Conservation (phyloP, 371 early-diverging fungal species). For the Apophysomyces sp. region DNA sequence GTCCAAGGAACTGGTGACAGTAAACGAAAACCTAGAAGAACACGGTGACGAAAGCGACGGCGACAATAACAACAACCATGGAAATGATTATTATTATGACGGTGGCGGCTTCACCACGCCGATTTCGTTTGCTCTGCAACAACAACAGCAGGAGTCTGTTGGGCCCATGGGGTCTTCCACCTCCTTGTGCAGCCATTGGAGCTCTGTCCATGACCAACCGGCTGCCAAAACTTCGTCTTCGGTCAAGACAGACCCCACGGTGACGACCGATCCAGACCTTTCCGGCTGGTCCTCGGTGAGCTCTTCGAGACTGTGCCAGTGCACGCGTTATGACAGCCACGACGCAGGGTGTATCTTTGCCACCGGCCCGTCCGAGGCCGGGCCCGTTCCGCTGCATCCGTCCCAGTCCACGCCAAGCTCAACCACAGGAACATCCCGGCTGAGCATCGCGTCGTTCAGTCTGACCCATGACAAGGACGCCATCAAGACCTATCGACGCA, state of each 20-base stretch:
- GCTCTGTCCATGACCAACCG: conserved; percentile 4
- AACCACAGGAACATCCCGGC: neutral
- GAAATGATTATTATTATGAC: too few relatives aligned
- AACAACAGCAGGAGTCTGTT: conserved; percentile 4
- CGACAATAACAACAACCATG: neutral
- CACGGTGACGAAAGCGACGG: neutral
- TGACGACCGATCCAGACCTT: neutral
- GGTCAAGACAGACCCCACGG: neutral
- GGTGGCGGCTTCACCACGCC: neutral
- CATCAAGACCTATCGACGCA: conserved; percentile 66
- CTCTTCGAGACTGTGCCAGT: neutral
- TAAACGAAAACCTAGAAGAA: conserved; percentile 1
- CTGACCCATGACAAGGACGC: conserved; percentile 20
- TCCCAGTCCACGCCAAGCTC: neutral
- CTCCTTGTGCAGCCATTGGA: conserved; percentile 20
- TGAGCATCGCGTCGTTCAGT: conserved; percentile 19
- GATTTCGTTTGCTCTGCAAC: neutral
- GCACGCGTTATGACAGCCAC: neutral
- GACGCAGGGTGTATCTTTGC: neutral
- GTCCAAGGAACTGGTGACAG: neutral
- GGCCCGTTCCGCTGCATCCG: neutral
- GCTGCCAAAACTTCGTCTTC: neutral
- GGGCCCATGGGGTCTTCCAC: conserved; percentile 1
- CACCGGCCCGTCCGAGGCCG: neutral
- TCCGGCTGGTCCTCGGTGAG: neutral